Evolutionary conservation across 176 grass and related monocot species (phyloP), one percentile per base, ranked within the genome.

Genomic region (Lolium multiflorum): DNA sequence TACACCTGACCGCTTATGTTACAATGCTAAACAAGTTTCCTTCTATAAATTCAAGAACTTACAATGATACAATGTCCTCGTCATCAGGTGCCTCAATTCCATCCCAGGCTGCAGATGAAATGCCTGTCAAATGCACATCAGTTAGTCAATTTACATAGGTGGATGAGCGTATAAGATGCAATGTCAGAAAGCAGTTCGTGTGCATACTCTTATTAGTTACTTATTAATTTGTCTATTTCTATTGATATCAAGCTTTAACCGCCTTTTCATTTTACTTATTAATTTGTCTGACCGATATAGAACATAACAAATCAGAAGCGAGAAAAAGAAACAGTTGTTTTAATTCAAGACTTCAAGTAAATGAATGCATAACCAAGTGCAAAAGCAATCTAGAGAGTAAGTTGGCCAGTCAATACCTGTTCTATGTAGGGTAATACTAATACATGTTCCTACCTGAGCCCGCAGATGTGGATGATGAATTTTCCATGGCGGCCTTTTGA

Each of bases 391-490:
- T 0, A 71, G 57, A 43, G 26, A 88, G 24, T 73, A 88, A 76
- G 54, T 78, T 79, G 60, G 17, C 28, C 61, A 72, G 62, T 54
- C 25, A 31, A 11, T 75, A 89, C 86, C 73, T 76, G 41, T 61
- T 62, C 35, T 71, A 49, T 61, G 56, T 25, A 77, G 74, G 80
- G 50, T 65, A 8, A 90, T 71, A 71, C 31, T 57, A 70, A 78
- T 58, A 88, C 67, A 25, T 84, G 74, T 74, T 68, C 79, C 38
- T 11, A 89, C 91, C 91, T 85, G 93, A 89, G 78, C 85, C 88
- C 37, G 81, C 44, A 63, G 88, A 89, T 69, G 83, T 44, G 22
- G 90, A 86, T 82, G 63, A 66, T 44, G 80, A 83, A 12, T 78
- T 22, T 92, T 81, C 78, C 55, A 63, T 76, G 69, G 37, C 25